Percentiles rank a stretch among this genome's conserved stretches.
phyloP scores from a whole-genome alignment of 306 rosid genomes.

The Cucurbita pepo region DNA sequence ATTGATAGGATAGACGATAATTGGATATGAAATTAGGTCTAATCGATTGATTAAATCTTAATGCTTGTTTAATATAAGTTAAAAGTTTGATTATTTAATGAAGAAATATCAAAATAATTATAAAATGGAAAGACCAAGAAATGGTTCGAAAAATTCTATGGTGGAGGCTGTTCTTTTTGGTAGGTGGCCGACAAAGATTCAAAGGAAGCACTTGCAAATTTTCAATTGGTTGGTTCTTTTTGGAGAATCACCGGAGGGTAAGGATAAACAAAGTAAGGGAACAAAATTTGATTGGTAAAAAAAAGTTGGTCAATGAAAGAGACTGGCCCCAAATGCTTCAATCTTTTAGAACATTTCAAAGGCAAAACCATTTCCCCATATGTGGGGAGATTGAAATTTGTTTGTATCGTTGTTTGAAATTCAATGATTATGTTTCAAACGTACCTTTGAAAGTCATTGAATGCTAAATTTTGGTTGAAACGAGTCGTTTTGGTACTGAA shows the following conservation, averaged over 20 bases:
- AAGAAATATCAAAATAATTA: not conserved
- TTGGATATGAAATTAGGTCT: too few relatives aligned
- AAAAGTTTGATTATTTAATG: not conserved
- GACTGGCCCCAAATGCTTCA: not conserved
- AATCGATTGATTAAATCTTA: not conserved
- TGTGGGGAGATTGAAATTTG: too few relatives aligned
- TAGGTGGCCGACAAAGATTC: slow-evolving; percentile 5
- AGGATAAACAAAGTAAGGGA: not conserved
- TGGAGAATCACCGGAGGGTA: not conserved
- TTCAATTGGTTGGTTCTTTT: not conserved
- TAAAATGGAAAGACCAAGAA: not conserved
- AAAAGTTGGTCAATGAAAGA: not conserved
- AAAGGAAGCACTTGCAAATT: not conserved
- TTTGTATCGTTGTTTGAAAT: too few relatives aligned
- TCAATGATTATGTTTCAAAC: too few relatives aligned
- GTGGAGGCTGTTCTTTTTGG: not conserved
- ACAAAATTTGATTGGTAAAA: not conserved
- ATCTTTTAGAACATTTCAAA: not conserved
- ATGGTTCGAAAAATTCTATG: not conserved
- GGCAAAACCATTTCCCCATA: too few relatives aligned
- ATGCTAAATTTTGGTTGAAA: too few relatives aligned
- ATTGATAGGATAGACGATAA: too few relatives aligned
- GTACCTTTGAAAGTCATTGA: too few relatives aligned
- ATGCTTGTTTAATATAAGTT: not conserved
- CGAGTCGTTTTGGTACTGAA: too few relatives aligned